Evolutionary conservation across 306 rosid species (phyloP).

Genomic region (Cucumis sativus): DNA sequence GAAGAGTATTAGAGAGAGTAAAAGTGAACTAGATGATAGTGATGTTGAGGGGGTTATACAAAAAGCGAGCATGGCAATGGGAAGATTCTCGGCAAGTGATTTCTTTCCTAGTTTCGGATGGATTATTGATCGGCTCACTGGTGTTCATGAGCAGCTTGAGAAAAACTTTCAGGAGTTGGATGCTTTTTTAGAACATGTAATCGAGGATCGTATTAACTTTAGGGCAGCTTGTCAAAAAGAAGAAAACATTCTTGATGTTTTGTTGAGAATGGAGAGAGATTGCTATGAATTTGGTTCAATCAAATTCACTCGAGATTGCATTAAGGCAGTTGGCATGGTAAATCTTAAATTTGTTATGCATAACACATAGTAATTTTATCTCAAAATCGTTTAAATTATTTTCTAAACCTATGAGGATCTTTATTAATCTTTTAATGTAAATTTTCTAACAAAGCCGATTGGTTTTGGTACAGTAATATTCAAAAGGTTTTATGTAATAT

Average conservation of each 20-base stretch:
- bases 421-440: no score
- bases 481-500: no score
- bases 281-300: background rate
- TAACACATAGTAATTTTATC: no score
- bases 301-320: background rate
- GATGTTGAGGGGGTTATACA: constrained; percentile 7
- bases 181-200: background rate
- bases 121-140: background rate
- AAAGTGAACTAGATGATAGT: background rate
- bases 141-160: background rate
- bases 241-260: background rate
- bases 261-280: background rate
- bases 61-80: constrained; percentile 10
- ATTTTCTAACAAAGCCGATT: no score
- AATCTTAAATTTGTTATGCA: no score
- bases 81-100: constrained; percentile 16
- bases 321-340: background rate
- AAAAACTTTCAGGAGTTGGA: background rate
- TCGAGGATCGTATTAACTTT: background rate
- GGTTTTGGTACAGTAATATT: no score
- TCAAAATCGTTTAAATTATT: no score
- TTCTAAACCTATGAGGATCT: no score
- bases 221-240: background rate
- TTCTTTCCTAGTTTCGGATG: background rate
- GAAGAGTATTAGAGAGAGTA: background rate